Conservation (phyloP, 2,329 filamentous ascomycete genomes). For the Lojkania enalia region DNA sequence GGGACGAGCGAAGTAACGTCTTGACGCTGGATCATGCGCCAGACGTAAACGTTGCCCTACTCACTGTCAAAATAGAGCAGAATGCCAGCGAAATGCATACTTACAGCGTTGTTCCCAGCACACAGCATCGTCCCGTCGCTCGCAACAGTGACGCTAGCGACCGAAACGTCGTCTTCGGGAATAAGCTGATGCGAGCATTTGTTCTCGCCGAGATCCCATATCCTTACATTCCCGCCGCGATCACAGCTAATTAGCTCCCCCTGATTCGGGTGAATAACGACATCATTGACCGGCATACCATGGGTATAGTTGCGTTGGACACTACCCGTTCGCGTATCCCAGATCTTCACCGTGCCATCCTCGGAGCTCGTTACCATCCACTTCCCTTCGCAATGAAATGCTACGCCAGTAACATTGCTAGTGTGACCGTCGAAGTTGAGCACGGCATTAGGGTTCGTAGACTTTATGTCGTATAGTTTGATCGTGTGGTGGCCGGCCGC, state of each 20-base stretch:
- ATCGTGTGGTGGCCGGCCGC: constrained; percentile 81
- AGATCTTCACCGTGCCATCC: constrained; percentile 95
- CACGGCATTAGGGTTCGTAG: constrained; percentile 91
- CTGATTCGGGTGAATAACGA: constrained; percentile 99
- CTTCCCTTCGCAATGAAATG: constrained; percentile 98
- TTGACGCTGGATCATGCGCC: constrained; percentile 83
- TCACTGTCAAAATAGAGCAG: neutral
- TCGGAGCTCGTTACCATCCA: constrained; percentile 99
- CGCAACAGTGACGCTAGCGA: constrained; percentile 93
- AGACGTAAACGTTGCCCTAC: constrained; percentile 95
- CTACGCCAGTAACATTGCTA: constrained; percentile 92
- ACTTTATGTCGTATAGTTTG: constrained; percentile 98
- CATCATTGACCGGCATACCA: constrained; percentile 87
- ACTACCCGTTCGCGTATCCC: constrained; percentile 84
- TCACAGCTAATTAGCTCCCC: constrained; percentile 98
- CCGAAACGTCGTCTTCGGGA: constrained; percentile 90
- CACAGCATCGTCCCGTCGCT: constrained; percentile 91
- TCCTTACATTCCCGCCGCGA: constrained; percentile 84
- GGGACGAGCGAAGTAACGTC: constrained; percentile 84
- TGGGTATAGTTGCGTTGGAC: constrained; percentile 94
- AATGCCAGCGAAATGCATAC: constrained; percentile 22
- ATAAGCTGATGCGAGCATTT: constrained; percentile 96
- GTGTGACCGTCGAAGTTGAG: constrained; percentile 96
- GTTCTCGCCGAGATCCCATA: constrained; percentile 97
- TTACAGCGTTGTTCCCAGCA: constrained; percentile 86